Evolutionary conservation across 164 flowering plant species (phyloP).

Genomic region (Tinospora cordifolia): DNA sequence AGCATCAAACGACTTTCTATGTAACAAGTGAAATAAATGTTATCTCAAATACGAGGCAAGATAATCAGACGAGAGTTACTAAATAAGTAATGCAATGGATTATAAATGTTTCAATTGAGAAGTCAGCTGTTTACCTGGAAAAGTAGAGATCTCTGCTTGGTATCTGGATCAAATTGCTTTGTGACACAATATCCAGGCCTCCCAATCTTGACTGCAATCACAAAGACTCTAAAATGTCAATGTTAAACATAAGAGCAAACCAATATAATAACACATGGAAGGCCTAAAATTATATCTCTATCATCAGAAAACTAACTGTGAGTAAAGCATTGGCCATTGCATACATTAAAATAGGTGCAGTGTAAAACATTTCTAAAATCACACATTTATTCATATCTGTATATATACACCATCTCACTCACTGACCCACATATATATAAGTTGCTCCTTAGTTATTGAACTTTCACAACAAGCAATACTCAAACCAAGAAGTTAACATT

Average conservation of each 20-base stretch:
- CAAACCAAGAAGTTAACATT: no score
- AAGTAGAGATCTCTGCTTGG: conserved; percentile 91
- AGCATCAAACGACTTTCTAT: not conserved
- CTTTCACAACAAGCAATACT: no score
- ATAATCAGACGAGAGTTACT: not conserved
- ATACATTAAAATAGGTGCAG: no score
- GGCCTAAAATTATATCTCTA: not conserved
- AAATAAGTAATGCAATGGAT: not conserved
- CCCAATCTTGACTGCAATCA: conserved; percentile 83
- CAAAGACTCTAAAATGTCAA: not conserved
- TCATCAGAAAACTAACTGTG: no score
- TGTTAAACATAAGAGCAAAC: not conserved
- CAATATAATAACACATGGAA: not conserved
- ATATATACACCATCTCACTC: no score
- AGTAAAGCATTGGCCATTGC: no score
- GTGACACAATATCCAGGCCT: conserved; percentile 96
- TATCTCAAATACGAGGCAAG: not conserved
- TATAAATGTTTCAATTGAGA: not conserved
- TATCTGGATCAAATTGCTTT: conserved; percentile 93
- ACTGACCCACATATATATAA: no score
- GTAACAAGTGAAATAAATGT: not conserved
- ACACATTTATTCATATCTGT: no score
- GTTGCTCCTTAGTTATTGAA: no score
- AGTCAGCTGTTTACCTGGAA: conserved; percentile 47
- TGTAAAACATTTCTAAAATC: no score